Base-by-base conservation (phyloP, 2,329 filamentous ascomycete genomes). In the Neoscytalidium dimidiatum region DNA sequence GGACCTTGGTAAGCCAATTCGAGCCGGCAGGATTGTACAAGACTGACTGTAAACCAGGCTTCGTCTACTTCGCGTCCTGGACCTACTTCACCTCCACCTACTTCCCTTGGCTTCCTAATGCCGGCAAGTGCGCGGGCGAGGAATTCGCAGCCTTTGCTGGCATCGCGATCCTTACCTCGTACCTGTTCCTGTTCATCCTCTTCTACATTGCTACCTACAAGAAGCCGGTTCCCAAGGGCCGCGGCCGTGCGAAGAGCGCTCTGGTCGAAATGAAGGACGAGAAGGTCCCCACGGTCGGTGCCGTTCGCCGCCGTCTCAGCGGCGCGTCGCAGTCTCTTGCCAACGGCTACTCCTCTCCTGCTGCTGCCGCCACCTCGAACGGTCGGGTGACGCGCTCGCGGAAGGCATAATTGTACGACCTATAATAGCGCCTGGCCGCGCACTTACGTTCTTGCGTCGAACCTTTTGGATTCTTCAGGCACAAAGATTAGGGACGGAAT, bases 31-130 rank as follows among this genome's bases (percentile, higher is more conserved):
- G n/a, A 23, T 1, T 21, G 11, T 19, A n/a, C 11, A 14, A 14
- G 6, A 19, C 60, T 51, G 44, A 52, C 28, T 19, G 21, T 14
- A 26, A 13, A 8, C 13, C 68, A 94, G 92, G 92, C 74, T 98
- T 98, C 79, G 92, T 98, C 79, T 98, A 98, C 88, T 98, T 97
- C 76, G 94, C 94, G 61, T 96, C 94, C n/a, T 98, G 94, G 86
- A 97, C 94, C 72, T 98, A 98, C 86, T 97, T 97, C 85, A 89
- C 91, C 71, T 94, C 90, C 72, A 91, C 90, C 72, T 97, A 97
- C 88, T 97, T 90, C 84, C 86, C 85, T 51, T 90, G 87, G 84
- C 83, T 96, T 78, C 94, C 94, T 69, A 97, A 92, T 77, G 81
- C 85, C 68, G 94, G 94, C 78, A 84, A 89, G 72, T 99, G 94